Evolutionary conservation across 1,284 basidiomycete genomes (phyloP).

Genomic region (Ganoderma resinaceum): DNA sequence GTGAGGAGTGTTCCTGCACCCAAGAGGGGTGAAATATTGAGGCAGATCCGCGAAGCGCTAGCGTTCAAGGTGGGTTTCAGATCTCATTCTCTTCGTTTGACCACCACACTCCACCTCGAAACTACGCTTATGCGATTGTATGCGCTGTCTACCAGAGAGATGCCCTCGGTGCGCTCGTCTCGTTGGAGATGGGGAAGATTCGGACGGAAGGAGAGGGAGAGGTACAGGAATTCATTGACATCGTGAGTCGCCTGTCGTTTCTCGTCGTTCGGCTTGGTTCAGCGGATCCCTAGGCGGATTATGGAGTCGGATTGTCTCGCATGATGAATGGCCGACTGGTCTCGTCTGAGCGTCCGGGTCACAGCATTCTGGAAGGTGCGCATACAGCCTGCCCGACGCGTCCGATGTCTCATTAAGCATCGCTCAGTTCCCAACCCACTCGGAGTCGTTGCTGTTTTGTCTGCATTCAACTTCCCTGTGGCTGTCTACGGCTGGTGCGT

Average conservation of each 20-base stretch:
- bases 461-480: slow-evolving; percentile 95
- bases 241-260: slow-evolving; percentile 56
- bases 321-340: slow-evolving; percentile 92
- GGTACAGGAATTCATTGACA: slow-evolving; percentile 95
- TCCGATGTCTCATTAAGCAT: background rate
- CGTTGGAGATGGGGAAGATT: slow-evolving; percentile 97
- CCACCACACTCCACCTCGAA: background rate
- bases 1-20: slow-evolving; percentile 88
- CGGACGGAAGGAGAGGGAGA: slow-evolving; percentile 92
- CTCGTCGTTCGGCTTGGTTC: slow-evolving; percentile 1
- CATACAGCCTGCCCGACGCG: background rate
- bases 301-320: slow-evolving; percentile 85
- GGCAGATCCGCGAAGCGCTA: slow-evolving; percentile 89
- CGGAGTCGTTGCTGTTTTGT: slow-evolving; percentile 90
- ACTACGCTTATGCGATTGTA: background rate
- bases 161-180: slow-evolving; percentile 83
- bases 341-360: slow-evolving; percentile 88
- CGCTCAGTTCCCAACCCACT: slow-evolving; percentile 87
- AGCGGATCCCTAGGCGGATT: slow-evolving; percentile 57
- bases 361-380: slow-evolving; percentile 86
- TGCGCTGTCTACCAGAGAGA: slow-evolving; percentile 58
- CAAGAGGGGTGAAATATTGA: slow-evolving; percentile 84
- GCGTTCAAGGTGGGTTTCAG: slow-evolving; percentile 66
- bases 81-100: slow-evolving; percentile 4
- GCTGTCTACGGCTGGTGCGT: slow-evolving; percentile 54